Evolutionary conservation across 202 grass and related monocot species (phyloP), one percentile per base, ranked within the genome.

Genomic region (Thinopyrum obtusiflorum): DNA sequence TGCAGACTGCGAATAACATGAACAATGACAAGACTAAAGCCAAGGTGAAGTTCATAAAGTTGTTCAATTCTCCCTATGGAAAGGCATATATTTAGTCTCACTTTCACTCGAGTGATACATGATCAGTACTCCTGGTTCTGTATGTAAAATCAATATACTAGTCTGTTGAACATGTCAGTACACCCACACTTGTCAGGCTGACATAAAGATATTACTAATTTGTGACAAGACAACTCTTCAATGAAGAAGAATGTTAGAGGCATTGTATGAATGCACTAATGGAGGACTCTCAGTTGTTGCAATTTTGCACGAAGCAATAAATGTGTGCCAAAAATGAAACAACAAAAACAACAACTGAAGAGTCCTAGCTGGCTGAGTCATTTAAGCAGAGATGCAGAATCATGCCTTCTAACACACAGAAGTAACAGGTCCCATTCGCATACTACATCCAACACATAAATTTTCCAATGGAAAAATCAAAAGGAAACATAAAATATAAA

Each of bases 341-440:
- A 91, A 93, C 44, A 89, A 77, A 86, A 85, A 85, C 75, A 86
- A 90, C 66, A 83, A 88, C 83, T 84, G 79, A 87, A 68, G 84
- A 86, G 84, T 68, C 68, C 78, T 65, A 91, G 92, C 80, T 84
- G 72, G 92, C 89, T 67, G 87, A 89, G 87, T 91, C 64, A 67
- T 76, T 91, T 91, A 84, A 89, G 92, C 90, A 92, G 88, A 88
- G 89, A 77, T 88, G 92, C 90, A 92, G 88, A n/a, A n/a, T n/a
- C n/a, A n/a, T 87, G 86, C 92, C 92, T 98, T 89, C 83, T 83
- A 91, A 92, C 91, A 95, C 85, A 95, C 24, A 89, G 77, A n/a
- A n/a, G 77, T 90, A 87, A 89, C 61, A 90, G 49, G 89, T 88
- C 86, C 92, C 88, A n/a, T n/a, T n/a, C n/a, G n/a, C n/a, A n/a